A percentile compares a stretch with the other conserved stretches of the same genome.
Evolutionary conservation across 345 rosid species (phyloP).

Genomic region (Populus ilicifolia): DNA sequence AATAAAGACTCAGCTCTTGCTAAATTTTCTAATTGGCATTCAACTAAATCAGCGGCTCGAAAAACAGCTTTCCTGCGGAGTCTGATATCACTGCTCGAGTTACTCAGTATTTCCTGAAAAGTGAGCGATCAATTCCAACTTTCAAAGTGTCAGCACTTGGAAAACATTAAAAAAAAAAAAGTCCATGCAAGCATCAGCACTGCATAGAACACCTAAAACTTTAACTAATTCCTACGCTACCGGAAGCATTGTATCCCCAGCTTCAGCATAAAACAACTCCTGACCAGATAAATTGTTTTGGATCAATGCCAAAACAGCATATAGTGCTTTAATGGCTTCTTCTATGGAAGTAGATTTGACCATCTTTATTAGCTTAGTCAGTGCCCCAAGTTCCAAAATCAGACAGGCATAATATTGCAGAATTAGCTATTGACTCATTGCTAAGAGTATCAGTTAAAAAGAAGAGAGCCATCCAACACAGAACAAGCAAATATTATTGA

Average conservation of each 20-base stretch:
- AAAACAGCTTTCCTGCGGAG: conserved; percentile 69
- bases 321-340: conserved; percentile 85
- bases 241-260: conserved; percentile 83
- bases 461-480: neutral
- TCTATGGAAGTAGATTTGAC: conserved; percentile 58
- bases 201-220: neutral
- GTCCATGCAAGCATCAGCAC: neutral
- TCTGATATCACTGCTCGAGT: conserved; percentile 55
- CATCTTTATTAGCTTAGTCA: conserved; percentile 59
- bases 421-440: conserved; percentile 5
- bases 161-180: neutral
- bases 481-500: neutral
- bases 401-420: conserved; percentile 20
- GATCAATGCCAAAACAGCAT: conserved; percentile 82
- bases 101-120: conserved; percentile 57
- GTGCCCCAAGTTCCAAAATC: conserved; percentile 76
- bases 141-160: neutral
- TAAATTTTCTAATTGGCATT: conserved; percentile 48
- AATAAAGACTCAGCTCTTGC: conserved; percentile 43
- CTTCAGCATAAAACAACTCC: conserved; percentile 66
- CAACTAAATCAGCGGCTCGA: conserved; percentile 73
- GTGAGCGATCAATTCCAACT: conserved; percentile 12
- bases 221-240: conserved; percentile 29
- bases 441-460: neutral
- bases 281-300: conserved; percentile 70